Conservation (phyloP, 2,329 filamentous ascomycete genomes). For the Tympanopsis confertula region DNA sequence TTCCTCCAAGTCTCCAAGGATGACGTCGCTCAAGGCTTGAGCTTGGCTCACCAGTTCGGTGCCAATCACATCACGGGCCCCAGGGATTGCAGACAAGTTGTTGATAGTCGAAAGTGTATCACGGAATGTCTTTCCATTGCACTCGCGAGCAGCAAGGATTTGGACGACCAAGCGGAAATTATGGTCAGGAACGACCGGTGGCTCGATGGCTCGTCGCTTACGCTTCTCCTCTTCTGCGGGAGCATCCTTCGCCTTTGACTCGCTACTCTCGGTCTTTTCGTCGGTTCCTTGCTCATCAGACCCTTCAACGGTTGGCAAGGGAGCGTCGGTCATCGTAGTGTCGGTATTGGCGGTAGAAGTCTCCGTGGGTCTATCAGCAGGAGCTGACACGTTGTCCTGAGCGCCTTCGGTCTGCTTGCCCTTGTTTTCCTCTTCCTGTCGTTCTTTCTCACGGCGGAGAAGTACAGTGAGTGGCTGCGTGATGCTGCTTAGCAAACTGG, state of each 20-base stretch:
- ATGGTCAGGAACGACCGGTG: conserved; percentile 75
- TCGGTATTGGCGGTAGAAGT: neutral
- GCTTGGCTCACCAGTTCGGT: conserved; percentile 83
- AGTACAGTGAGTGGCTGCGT: conserved; percentile 75
- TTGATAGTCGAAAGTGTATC: conserved; percentile 98
- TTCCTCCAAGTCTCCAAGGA: conserved; percentile 73
- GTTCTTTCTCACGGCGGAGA: conserved; percentile 72
- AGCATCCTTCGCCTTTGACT: neutral
- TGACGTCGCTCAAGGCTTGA: conserved; percentile 70
- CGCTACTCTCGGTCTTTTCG: neutral
- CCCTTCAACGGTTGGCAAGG: neutral
- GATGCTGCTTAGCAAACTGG: conserved; percentile 74
- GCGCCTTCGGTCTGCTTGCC: conserved; percentile 2
- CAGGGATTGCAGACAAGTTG: conserved; percentile 85
- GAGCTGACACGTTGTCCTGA: neutral
- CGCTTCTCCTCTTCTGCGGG: neutral
- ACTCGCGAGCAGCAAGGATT: conserved; percentile 90
- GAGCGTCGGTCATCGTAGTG: neutral
- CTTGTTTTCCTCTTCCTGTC: conserved; percentile 37
- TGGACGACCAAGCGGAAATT: conserved; percentile 92
- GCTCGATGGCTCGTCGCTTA: conserved; percentile 22
- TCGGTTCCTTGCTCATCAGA: neutral
- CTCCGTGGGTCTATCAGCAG: neutral
- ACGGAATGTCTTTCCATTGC: conserved; percentile 93
- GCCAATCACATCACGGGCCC: conserved; percentile 82